Evolutionary conservation across 495 filamentous ascomycete species (phyloP).

Genomic region (Hypoxylon trugodes): DNA sequence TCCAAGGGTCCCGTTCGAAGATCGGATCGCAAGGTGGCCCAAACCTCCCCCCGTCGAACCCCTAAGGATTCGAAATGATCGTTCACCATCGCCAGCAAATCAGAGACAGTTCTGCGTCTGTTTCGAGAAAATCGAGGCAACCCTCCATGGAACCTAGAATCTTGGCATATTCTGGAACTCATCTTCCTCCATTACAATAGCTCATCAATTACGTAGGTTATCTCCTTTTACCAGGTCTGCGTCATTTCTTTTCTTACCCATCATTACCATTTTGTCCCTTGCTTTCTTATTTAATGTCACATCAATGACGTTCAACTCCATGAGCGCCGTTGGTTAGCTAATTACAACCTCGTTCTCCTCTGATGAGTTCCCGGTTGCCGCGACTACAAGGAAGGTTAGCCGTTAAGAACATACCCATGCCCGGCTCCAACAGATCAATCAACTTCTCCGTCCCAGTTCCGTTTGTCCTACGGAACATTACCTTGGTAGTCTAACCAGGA

Average conservation of each 20-base stretch:
- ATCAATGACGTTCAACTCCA: slow-evolving; percentile 36
- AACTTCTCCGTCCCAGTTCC: slow-evolving; percentile 32
- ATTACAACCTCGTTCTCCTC: slow-evolving; percentile 23
- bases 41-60: slow-evolving; percentile 31
- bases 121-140: slow-evolving; percentile 41
- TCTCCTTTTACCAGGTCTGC: slow-evolving; percentile 39
- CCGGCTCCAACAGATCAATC: slow-evolving; percentile 23
- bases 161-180: slow-evolving; percentile 43
- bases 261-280: slow-evolving; percentile 24
- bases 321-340: slow-evolving; percentile 19
- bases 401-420: slow-evolving; percentile 22
- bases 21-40: slow-evolving; percentile 39
- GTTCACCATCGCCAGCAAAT: slow-evolving; percentile 32
- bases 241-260: slow-evolving; percentile 39
- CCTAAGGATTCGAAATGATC: slow-evolving; percentile 41
- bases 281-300: slow-evolving; percentile 18
- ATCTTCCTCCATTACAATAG: slow-evolving; percentile 26
- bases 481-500: slow-evolving; percentile 6
- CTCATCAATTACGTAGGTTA: slow-evolving; percentile 36
- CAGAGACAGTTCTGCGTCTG: slow-evolving; percentile 28
- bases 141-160: slow-evolving; percentile 34
- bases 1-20: slow-evolving; percentile 29
- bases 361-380: slow-evolving; percentile 27
- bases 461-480: slow-evolving; percentile 33
- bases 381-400: slow-evolving; percentile 26